Base-by-base conservation (phyloP, 1,284 basidiomycete genomes). In the Papiliotrema fonsecae region DNA sequence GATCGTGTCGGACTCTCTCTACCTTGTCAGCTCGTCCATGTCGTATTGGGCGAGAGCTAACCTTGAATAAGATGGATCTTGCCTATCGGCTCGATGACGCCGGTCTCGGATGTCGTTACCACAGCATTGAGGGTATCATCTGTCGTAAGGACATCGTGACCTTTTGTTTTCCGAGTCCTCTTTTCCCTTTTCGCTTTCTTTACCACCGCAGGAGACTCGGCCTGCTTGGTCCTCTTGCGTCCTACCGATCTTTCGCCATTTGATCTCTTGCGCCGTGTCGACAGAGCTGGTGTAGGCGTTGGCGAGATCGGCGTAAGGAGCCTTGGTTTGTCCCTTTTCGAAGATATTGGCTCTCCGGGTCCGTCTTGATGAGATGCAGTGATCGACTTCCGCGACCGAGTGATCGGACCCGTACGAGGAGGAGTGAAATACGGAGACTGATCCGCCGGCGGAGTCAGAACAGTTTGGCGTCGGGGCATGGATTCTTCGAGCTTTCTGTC, bases 11-110 rank as follows among this genome's bases (percentile, higher is more conserved):
- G 9, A 64, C 50, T 37, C 51, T 39, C 31, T 64, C 61, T 61
- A 13, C 30, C 30, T 31, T 26, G 36, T 50, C 13, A 27, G 19
- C 25, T 14, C 14, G 11, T 22, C 10, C 22, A 24, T 14, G 19
- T 18, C 27, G 2, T 3, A 40, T 5, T n/a, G 44, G 6, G n/a
- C 42, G 22, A 34, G 5, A 28, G 26, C n/a, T 30, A 14, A 62
- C 61, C 61, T 49, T 63, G 61, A 6, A 60, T 55, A 30, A 63
- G 44, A 34, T 54, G 54, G 2, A 61, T 59, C 43, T 63, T 63
- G 6, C 48, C 54, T 3, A 57, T 45, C 16, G 35, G 24, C 42
- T 57, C 56, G 11, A 56, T 30, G 9, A 50, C 16, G 1, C 52
- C 55, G n/a, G 47, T 52, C 42, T 62, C 60, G 26, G 27, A 34